Conservation (phyloP, 495 filamentous ascomycete species). For the Trichocladium uniseriatum region DNA sequence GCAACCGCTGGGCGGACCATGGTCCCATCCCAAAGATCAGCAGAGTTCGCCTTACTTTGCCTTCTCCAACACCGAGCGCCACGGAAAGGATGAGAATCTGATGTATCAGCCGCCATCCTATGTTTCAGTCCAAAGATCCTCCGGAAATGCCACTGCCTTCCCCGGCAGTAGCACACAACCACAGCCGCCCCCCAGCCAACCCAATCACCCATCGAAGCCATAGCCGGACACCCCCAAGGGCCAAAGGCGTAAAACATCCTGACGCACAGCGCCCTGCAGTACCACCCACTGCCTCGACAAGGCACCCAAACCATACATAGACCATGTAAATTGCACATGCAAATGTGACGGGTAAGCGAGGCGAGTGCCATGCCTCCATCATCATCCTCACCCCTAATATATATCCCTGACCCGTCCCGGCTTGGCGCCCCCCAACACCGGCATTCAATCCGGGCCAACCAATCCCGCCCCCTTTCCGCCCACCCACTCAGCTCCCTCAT, state of each 20-base stretch:
- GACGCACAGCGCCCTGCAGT: not conserved
- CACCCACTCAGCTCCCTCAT: not conserved
- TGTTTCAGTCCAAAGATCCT: not conserved
- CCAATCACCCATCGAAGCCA: not conserved
- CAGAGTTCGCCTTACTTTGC: not conserved
- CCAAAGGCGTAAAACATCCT: not conserved
- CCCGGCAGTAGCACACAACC: not conserved
- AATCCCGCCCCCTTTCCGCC: not conserved
- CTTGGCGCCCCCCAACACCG: too few relatives aligned
- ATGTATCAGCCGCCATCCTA: not conserved
- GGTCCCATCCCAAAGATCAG: not conserved
- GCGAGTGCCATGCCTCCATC: too few relatives aligned
- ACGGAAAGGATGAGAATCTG: not conserved
- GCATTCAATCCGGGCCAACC: too few relatives aligned
- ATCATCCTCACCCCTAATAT: too few relatives aligned
- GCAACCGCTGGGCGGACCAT: constrained; percentile 2
- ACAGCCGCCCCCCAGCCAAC: not conserved
- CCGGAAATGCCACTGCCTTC: not conserved
- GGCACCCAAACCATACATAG: not conserved
- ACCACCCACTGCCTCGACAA: not conserved
- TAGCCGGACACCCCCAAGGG: not conserved
- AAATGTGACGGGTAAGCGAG: not conserved
- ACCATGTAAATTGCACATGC: too few relatives aligned
- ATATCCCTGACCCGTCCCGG: too few relatives aligned
- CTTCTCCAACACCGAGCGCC: not conserved